Evolutionary conservation across 257 asterid species (phyloP).

Genomic region (Penstemon davidsonii): DNA sequence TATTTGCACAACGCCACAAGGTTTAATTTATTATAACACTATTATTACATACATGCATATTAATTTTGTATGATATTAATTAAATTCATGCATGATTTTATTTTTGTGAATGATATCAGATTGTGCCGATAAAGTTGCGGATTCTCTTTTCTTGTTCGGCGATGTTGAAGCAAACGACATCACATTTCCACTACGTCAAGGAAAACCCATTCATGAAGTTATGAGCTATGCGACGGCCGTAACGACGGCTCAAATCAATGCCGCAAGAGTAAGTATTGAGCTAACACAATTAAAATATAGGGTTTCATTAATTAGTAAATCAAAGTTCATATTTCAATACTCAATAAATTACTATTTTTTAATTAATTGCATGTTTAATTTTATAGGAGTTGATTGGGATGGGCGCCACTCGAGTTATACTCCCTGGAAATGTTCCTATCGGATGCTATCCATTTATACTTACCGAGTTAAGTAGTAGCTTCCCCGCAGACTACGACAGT

Average conservation of each 20-base stretch:
- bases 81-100: not conserved
- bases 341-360: too few species aligned
- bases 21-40: not conserved
- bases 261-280: constrained; percentile 20
- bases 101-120: not conserved
- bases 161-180: constrained; percentile 36
- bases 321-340: too few species aligned
- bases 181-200: constrained; percentile 21
- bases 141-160: constrained; percentile 30
- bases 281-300: too few species aligned
- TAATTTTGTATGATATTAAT: not conserved
- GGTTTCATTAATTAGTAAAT: too few species aligned
- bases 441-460: too few species aligned
- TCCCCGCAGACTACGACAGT: not conserved
- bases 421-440: not conserved
- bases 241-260: constrained; percentile 21
- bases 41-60: too few species aligned
- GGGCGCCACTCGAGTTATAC: not conserved
- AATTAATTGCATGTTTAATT: too few species aligned
- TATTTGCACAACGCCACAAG: constrained; percentile 20
- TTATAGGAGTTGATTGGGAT: not conserved
- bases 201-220: constrained; percentile 30
- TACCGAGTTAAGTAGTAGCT: not conserved
- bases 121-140: not conserved
- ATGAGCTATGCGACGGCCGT: constrained; percentile 21